A percentile compares a stretch with the other conserved stretches of the same genome.
Conservation (phyloP, 768 basidiomycete species). For the Suillus discolor region DNA sequence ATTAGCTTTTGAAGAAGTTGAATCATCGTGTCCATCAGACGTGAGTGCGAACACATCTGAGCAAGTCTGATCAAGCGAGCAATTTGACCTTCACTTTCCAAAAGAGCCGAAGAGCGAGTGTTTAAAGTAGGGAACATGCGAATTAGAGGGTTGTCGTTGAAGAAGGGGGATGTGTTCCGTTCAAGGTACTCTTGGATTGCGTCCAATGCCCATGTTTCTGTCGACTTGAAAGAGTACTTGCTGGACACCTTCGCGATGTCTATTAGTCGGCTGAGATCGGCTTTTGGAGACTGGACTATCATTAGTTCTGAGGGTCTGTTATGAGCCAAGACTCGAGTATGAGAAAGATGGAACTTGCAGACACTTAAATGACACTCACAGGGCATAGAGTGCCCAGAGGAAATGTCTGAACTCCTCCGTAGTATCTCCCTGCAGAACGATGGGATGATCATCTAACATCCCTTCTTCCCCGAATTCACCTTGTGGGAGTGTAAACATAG, state of each 20-base stretch:
- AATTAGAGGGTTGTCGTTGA: constrained; percentile 41
- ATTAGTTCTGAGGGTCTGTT: constrained; percentile 64
- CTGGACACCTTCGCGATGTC: constrained; percentile 67
- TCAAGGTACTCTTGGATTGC: constrained; percentile 71
- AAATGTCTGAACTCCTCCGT: constrained; percentile 70
- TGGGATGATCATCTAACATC: constrained; percentile 62
- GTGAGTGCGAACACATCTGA: constrained; percentile 64
- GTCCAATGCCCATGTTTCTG: constrained; percentile 76
- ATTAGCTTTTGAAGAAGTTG: constrained; percentile 61
- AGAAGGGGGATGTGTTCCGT: constrained; percentile 55
- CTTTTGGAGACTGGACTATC: constrained; percentile 45
- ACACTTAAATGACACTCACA: constrained; percentile 45
- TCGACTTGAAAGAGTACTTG: constrained; percentile 75
- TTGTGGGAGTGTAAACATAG: constrained; percentile 71
- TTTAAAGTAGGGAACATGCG: constrained; percentile 22
- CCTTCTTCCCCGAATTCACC: constrained; percentile 57
- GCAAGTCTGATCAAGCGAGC: constrained; percentile 67
- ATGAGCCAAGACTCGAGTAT: constrained; percentile 9
- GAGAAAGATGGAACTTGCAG: not conserved
- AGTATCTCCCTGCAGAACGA: constrained; percentile 63
- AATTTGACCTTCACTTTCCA: constrained; percentile 48
- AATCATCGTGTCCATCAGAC: constrained; percentile 62
- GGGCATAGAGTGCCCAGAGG: constrained; percentile 75
- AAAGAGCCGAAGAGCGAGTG: constrained; percentile 37
- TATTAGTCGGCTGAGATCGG: constrained; percentile 56